These are phyloP conservation scores for Asclepias syriaca DNA, from an alignment of 257 asterid species.

Conservation along the genomic window DNA sequence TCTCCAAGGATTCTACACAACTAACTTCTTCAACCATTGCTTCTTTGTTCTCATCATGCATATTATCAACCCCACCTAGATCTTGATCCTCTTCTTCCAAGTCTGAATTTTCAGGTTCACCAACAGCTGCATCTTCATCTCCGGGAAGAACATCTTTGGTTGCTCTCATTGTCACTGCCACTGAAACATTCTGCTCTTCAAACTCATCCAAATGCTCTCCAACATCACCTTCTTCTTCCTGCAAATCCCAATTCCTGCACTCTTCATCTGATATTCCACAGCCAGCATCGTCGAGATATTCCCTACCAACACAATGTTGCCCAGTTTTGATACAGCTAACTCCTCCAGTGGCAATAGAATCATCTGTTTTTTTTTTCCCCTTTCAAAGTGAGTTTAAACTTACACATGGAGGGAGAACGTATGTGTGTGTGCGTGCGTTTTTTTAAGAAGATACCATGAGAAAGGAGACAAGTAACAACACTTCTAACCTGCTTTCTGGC, in stretches of 20 bases:
- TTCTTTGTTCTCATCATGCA: slow-evolving; percentile 12
- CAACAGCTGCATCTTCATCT: slow-evolving; percentile 7
- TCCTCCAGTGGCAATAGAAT: slow-evolving; percentile 14
- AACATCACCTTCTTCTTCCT: neutral
- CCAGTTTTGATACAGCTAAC: slow-evolving; percentile 14
- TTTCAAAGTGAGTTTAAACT: neutral
- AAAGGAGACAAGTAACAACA: slow-evolving; percentile 4
- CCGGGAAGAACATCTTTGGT: slow-evolving; percentile 19
- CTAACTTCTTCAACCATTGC: slow-evolving; percentile 5
- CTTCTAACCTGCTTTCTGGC: slow-evolving; percentile 34
- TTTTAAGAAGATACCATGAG: neutral
- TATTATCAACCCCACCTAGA: slow-evolving; percentile 17
- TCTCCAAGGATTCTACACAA: slow-evolving; percentile 8
- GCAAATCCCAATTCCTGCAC: neutral
- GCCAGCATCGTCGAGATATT: neutral
- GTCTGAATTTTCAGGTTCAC: slow-evolving; percentile 13
- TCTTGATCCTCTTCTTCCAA: slow-evolving; percentile 20
- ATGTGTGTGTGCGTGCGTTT: neutral
- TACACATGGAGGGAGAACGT: neutral
- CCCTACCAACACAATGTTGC: slow-evolving; percentile 3
- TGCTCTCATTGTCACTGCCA: slow-evolving; percentile 12
- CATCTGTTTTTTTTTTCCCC: neutral
- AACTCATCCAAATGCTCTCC: neutral
- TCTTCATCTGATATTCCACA: neutral
- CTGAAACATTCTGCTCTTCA: neutral